Percentiles rank a stretch among this genome's conserved stretches.
Conservation (phyloP, 2,329 filamentous ascomycete genomes). For the Colletotrichum theobromicola region DNA sequence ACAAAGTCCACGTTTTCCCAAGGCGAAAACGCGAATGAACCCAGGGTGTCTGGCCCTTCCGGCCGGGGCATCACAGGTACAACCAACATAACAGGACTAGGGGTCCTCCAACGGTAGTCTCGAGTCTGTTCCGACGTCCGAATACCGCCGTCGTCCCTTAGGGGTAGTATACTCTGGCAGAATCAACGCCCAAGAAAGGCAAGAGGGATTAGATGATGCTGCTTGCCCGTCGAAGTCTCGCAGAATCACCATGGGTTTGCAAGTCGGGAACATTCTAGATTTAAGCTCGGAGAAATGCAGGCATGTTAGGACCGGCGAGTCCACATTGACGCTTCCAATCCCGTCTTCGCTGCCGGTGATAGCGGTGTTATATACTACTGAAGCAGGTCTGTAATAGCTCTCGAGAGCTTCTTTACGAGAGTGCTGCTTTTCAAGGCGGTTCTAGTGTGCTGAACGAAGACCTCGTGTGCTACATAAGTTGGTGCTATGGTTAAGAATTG, state of each 20-base stretch:
- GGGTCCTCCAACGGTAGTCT: accelerated
- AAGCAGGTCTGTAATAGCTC: not conserved
- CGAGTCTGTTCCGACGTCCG: not conserved
- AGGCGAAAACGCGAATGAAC: too few species aligned
- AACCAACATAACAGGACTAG: not conserved
- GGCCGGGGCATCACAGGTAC: not conserved
- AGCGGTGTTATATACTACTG: not conserved
- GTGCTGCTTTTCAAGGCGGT: not conserved
- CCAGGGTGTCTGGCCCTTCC: too few species aligned
- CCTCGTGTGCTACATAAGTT: not conserved
- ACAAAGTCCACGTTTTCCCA: too few species aligned
- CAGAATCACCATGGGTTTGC: not conserved
- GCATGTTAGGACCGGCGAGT: too few species aligned
- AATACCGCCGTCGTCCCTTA: accelerated
- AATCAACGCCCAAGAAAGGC: not conserved
- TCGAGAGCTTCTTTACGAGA: not conserved
- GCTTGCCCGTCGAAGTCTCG: not conserved
- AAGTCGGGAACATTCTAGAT: not conserved
- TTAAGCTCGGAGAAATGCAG: not conserved
- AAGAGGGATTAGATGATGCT: not conserved
- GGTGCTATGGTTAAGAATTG: too few species aligned
- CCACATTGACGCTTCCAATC: not conserved
- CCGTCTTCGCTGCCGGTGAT: accelerated
- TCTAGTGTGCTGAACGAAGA: not conserved
- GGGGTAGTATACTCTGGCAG: not conserved